Base-by-base conservation (phyloP, 2,329 filamentous ascomycete species). In the Penicillium paneum region DNA sequence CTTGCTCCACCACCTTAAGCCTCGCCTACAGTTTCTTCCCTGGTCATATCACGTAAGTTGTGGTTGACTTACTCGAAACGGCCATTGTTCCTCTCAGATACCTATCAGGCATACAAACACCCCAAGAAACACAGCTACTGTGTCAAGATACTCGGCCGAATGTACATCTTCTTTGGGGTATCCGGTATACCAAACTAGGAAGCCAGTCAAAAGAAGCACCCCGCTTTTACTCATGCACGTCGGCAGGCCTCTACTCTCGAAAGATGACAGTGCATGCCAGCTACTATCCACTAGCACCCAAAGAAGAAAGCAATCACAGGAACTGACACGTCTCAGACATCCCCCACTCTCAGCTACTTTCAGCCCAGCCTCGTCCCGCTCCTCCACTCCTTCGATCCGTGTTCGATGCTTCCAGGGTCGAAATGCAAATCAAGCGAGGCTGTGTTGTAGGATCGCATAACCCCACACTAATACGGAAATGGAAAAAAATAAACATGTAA, bases 371-470 rank as follows among this genome's bases (percentile, higher is more conserved):
- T 56, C 61, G 45, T 50, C 55, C 34, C 26, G 49, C 55, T 61
- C 47, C 60, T 69, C 34, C 26, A 47, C 55, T 61, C 47, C 60
- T 69, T 69, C 65, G 64, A 67, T 67, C 66, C 67, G 58, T 65
- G 64, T 69, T 68, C 67, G 60, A 64, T 67, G 58, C 64, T 62
- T 52, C 43, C 35, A 41, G 21, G 13, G 21, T 15, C 58, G 38
- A 45, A 47, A 38, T 44, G 48, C 43, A 49, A 40, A 15, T 26
- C 28, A 13, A 39, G 13, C n/a, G 17, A 41, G 11, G 43, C 49
- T 31, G 38, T 45, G 36, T 46, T 35, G 35, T 52, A 40, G 24
- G 6, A 31, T 4, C 36, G 6, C 38, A 13, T 32, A 32, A 32
- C 31, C 13, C 29, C 49, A 41, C 42, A 41, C 53, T 52, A 52